Base-by-base conservation (phyloP, 768 basidiomycete genomes). In the Russula olivacea region DNA sequence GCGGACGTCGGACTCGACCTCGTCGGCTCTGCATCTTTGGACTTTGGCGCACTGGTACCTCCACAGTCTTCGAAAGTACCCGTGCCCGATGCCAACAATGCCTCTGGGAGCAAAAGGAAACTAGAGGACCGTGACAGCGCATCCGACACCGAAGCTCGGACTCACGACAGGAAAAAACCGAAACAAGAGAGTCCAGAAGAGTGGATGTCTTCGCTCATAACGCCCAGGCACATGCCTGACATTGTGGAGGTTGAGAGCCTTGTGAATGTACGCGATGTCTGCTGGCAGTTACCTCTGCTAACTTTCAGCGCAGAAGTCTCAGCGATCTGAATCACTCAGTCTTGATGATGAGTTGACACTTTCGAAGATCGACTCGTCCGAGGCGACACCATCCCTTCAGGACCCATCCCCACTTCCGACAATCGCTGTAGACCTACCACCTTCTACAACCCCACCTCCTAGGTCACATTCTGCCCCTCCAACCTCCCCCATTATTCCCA, bases 401-500 rank as follows among this genome's bases (percentile, higher is more conserved):
- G 25, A 53, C 19, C 25, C 11, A 38, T n/a, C 56, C 40, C 19
- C 50, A 10, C 2, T 53, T 8, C 41, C 38, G 23, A 45, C 3
- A 23, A 17, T 43, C 15, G 1, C 14, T 17, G 4, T 34, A 23
- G 30, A 50, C 28, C 36, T 47, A 8, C 57, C 63, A 59, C 28
- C 32, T 49, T n/a, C 58, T 48, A 19, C 28, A 15, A 49, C 40
- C 47, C 49, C 63, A 38, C 58, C 53, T 56, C 48, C 28, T 15
- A 54, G 63, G 14, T 17, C 58, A 10, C 48, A 32, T 12, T 55
- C 63, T 23, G 63, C 63, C 10, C 63, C 63, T 59, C 58, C 58
- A 19, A 55, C 58, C 3, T 60, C 63, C 11, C 58, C 63, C 38
- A 55, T 25, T 21, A 15, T 43, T 19, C n/a, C n/a, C 38, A 36